Conservation (phyloP, 352 stramenopile genomes). For the Globisporangium barbulae region DNA sequence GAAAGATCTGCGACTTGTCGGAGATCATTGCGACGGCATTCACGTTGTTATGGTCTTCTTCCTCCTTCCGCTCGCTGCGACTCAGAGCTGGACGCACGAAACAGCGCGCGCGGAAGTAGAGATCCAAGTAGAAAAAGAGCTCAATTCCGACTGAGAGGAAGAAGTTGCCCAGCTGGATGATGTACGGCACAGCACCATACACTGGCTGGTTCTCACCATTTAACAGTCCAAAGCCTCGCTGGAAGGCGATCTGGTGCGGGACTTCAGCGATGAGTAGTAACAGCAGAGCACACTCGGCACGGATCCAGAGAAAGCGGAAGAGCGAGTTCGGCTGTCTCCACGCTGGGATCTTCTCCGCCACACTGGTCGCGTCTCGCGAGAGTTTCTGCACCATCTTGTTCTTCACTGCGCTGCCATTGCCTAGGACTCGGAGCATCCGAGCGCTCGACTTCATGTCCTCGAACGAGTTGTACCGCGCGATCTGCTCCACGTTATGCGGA, state of each 20-base stretch:
- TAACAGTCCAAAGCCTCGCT: slow-evolving; percentile 40
- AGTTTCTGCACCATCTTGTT: slow-evolving; percentile 26
- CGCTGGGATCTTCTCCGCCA: slow-evolving; percentile 3
- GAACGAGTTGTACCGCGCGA: slow-evolving; percentile 25
- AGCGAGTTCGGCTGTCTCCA: slow-evolving; percentile 31
- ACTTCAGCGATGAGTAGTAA: slow-evolving; percentile 39
- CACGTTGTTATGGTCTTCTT: slow-evolving; percentile 19
- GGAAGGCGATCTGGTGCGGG: slow-evolving; percentile 43
- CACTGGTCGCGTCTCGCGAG: slow-evolving; percentile 4
- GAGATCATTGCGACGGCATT: slow-evolving; percentile 14
- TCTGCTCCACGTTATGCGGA: not conserved
- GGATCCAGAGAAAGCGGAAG: slow-evolving; percentile 29
- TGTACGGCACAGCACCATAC: slow-evolving; percentile 30
- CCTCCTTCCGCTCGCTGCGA: slow-evolving; percentile 11
- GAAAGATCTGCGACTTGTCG: slow-evolving; percentile 23
- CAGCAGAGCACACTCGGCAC: slow-evolving; percentile 28
- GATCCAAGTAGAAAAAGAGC: slow-evolving; percentile 56
- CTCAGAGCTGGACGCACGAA: slow-evolving; percentile 35
- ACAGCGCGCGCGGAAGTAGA: slow-evolving; percentile 35
- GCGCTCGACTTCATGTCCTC: slow-evolving; percentile 34
- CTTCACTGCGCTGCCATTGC: slow-evolving; percentile 30
- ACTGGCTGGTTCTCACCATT: slow-evolving; percentile 19
- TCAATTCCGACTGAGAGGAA: slow-evolving; percentile 34
- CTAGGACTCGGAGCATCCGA: slow-evolving; percentile 28
- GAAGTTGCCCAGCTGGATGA: slow-evolving; percentile 38